Base-by-base conservation (phyloP, 176 grass and related monocot genomes). In the Oryza coarctata region DNA sequence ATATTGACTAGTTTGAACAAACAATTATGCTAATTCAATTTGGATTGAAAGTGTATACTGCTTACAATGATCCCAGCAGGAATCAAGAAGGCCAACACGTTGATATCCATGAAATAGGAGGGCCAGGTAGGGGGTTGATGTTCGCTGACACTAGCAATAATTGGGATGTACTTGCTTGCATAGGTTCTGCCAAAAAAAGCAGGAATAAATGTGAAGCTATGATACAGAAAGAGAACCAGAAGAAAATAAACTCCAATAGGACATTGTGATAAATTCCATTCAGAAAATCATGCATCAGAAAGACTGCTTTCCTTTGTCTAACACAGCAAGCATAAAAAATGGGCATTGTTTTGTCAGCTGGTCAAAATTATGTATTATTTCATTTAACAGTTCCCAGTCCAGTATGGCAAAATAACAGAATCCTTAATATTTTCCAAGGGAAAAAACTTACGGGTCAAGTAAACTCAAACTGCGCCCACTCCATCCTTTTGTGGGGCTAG, bases 91-190 rank as follows among this genome's bases (percentile, higher is more conserved):
- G 93, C 93, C 67, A 99, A 84, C 74, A 94, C 91, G 81, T 99
- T 99, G 70, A 99, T 99, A 78, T 99, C 97, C 97, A 99, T 99
- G 68, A 99, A 99, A 89, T 99, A 99, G 58, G 97, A 99, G 52
- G 97, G 97, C 97, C 97, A 99, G 38, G 97, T 99, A 65, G 97
- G 97, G 4, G 97, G 97, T 85, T 99, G 97, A 91, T 99, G 97
- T 85, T 99, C 97, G 79, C 97, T 99, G 83, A 99, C 97, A 84
- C 97, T 99, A 63, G 97, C 97, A 83, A 99, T 99, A 76, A 99
- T 99, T 57, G 97, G 97, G 74, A 99, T 99, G 63, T 99, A 99
- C 83, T 99, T 99, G 93, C 97, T 99, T 66, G 97, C 97, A 84
- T 99, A 99, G 49, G 97, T 99, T 92, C 97, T 99, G 91, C 84